Base-by-base conservation (phyloP, 345 rosid genomes). In the Euphorbia pulcherrima region DNA sequence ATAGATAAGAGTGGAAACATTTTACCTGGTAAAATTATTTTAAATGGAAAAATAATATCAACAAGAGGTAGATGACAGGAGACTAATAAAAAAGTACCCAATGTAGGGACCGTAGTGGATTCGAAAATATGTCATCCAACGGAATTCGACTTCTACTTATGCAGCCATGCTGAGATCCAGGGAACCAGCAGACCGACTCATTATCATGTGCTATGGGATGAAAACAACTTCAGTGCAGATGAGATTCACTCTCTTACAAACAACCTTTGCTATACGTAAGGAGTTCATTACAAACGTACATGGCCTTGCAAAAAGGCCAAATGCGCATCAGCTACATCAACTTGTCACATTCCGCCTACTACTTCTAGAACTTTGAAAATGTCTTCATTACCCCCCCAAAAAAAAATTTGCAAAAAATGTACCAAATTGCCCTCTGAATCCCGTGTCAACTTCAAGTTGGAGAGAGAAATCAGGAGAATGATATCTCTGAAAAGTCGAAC, bases 81-180 rank as follows among this genome's bases (percentile, higher is more conserved):
- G 7, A 33, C 37, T 33, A 33, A 33, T 33, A 33, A 33, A 33
- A 33, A 33, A 7, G 14, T 20, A 50, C 8, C 37, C 24, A 13
- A 67, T 60, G 68, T 67, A 81, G 85, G 85, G 39, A 81, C 85
- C 17, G 82, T 74, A 39, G 82, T 76, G 78, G 85, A 78, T 62
- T 60, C 80, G 0, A 74, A 73, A 67, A 82, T 78, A 51, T 78
- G 85, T 57, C 85, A 82, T 73, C 85, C 85, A 0, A 78, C 82
- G 0, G 82, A 78, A 35, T 82, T 82, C 8, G 82, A 78, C 65
- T 82, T 78, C 48, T 82, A 78, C 63, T 63, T 79, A 20, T 76
- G 82, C 40, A 79, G 85, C 62, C 85, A 76, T 76, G 85, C 82
- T 1, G 83, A 82, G 68, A 79, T 82, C 27, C 82, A 82, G 85